Conservation (phyloP, 2,329 filamentous ascomycete species). For the Colletotrichum cordylinicola region DNA sequence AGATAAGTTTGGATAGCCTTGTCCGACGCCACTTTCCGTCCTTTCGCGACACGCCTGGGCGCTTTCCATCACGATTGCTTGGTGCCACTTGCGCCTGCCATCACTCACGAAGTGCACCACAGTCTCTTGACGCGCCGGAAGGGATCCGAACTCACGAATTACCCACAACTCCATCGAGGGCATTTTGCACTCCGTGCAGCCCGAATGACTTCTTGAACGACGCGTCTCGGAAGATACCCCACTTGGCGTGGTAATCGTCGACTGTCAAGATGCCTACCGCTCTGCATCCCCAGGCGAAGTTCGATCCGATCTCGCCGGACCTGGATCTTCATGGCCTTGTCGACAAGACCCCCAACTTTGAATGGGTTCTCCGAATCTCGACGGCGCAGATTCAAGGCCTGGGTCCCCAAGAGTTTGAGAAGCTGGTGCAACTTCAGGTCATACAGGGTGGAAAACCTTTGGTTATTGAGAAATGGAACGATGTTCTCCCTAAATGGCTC, state of each 20-base stretch:
- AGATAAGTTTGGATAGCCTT: background rate
- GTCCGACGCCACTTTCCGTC: background rate
- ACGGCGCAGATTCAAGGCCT: slow-evolving; percentile 79
- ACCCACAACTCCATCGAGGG: background rate
- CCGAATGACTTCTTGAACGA: background rate
- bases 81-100: background rate
- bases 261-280: slow-evolving; percentile 70
- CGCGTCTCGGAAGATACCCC: background rate
- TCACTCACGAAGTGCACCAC: background rate
- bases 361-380: slow-evolving; percentile 83
- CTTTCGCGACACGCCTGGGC: background rate
- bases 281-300: slow-evolving; percentile 82
- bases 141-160: background rate
- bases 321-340: slow-evolving; percentile 81
- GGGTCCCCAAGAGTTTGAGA: slow-evolving; percentile 82
- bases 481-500: slow-evolving; percentile 74
- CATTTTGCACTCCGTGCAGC: background rate
- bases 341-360: slow-evolving; percentile 81
- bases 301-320: slow-evolving; percentile 88
- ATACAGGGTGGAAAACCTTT: slow-evolving; percentile 85
- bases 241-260: background rate
- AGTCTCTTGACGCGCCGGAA: background rate
- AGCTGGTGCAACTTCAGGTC: slow-evolving; percentile 82
- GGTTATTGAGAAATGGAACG: slow-evolving; percentile 88
- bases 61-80: background rate